Evolutionary conservation across 768 basidiomycete genomes (phyloP), one percentile per base, ranked within the genome.

Genomic region (Leccinum fibrillosum): DNA sequence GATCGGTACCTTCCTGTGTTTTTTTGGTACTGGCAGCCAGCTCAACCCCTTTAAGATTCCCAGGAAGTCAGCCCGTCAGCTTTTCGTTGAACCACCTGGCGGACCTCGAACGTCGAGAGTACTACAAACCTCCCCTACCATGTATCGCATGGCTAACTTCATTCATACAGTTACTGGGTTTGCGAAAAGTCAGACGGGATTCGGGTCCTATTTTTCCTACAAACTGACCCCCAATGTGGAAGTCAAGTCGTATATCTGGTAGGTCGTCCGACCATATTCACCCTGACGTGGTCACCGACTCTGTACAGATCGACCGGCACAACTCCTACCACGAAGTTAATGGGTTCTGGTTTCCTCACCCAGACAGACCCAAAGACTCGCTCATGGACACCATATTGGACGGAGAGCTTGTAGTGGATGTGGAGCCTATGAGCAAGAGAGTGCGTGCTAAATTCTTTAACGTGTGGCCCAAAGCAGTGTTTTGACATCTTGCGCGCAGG

Each of bases 131-230:
- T 54, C 17, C 48, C 34, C 15, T 26, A 39, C 19, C 52, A 30
- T 17, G 9, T 51, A 42, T 48, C 48, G 17, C 57, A 53, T 42
- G 54, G 53, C 62, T 64, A 39, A 74, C 32, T 51, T 21, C 60
- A 55, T 51, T 50, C 49, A 32, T 26, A 49, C 69, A 98, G 95
- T 70, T 99, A 90, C 74, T 99, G 96, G 96, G 97, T 99, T 45
- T 97, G 94, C 76, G 97, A 99, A 78, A 98, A 98, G 78, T 96
- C 93, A 12, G 97, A 98, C 69, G 97, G 97, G 12, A 71, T 99
- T 53, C 86, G 97, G 35, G 91, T 98, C 42, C 78, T 99, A 28
- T 83, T 98, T 53, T 76, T 96, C 58, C 81, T 98, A 52, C 77
- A 82, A 71, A 81, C 87, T 52, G 79, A 89, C 77, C 65, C 74